Conservation (phyloP, 1,139 yeast species). For the Hyphopichia fennica region DNA sequence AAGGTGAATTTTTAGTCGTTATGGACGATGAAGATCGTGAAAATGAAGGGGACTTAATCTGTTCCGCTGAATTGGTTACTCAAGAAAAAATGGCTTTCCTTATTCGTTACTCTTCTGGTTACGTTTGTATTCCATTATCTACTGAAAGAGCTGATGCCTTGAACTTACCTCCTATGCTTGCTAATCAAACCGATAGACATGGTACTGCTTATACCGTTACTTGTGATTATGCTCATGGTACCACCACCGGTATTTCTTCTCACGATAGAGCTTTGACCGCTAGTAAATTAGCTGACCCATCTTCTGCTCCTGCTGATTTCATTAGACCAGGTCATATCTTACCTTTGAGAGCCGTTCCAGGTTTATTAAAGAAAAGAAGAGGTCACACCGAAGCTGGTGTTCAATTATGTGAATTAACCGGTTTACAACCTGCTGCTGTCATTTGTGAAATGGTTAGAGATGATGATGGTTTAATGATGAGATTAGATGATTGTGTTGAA, state of each 20-base stretch:
- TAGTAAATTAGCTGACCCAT: slow-evolving; percentile 62
- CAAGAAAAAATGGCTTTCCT: slow-evolving; percentile 92
- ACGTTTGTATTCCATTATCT: slow-evolving; percentile 88
- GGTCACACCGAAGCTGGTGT: slow-evolving; percentile 99
- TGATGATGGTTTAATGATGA: slow-evolving; percentile 94
- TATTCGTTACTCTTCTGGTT: slow-evolving; percentile 87
- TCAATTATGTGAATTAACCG: slow-evolving; percentile 76
- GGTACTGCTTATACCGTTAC: slow-evolving; percentile 97
- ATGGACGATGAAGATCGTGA: slow-evolving; percentile 96
- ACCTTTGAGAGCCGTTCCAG: slow-evolving; percentile 89
- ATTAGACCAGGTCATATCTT: slow-evolving; percentile 91
- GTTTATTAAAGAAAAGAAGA: slow-evolving; percentile 75
- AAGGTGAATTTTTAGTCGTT: slow-evolving; percentile 88
- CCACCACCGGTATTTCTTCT: slow-evolving; percentile 98
- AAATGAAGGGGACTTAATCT: slow-evolving; percentile 95
- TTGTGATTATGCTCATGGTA: slow-evolving; percentile 78
- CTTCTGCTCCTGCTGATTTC: slow-evolving; percentile 60
- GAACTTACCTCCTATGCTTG: slow-evolving; percentile 77
- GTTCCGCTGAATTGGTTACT: slow-evolving; percentile 81
- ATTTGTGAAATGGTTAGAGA: slow-evolving; percentile 94
- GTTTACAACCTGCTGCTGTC: slow-evolving; percentile 82
- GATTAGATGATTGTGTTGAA: slow-evolving; percentile 78
- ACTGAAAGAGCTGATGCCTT: slow-evolving; percentile 75
- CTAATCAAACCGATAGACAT: slow-evolving; percentile 73
- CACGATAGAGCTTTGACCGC: slow-evolving; percentile 90